Percentiles rank a stretch among this genome's conserved stretches.
These are phyloP conservation scores for Musa balbisiana DNA, from an alignment of 202 grass and related monocot genomes.

Conservation along the genomic window DNA sequence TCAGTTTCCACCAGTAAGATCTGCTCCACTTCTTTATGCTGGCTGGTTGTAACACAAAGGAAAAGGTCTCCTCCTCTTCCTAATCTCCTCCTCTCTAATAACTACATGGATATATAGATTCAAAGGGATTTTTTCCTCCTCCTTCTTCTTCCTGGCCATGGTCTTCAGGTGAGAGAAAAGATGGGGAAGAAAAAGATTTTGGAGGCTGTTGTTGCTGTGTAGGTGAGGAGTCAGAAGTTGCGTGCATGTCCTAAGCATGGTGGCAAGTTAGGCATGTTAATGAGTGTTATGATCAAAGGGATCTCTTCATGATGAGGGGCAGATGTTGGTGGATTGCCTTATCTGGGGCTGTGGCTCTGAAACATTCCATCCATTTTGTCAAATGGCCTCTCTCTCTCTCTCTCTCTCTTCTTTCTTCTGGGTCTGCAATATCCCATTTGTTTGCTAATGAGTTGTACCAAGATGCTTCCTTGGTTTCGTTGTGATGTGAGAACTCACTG, in stretches of 20 bases:
- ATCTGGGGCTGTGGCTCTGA: slow-evolving; percentile 25
- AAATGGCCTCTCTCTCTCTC: neutral
- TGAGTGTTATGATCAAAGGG: slow-evolving; percentile 49
- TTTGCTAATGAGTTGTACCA: slow-evolving; percentile 91
- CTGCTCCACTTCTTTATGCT: neutral
- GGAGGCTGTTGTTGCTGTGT: too few species aligned
- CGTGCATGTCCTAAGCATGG: too few species aligned
- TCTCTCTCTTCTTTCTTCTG: neutral
- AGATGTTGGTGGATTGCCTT: neutral
- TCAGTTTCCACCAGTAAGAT: slow-evolving; percentile 27
- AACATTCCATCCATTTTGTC: slow-evolving; percentile 67
- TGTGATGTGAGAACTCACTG: slow-evolving; percentile 90
- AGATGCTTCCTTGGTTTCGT: slow-evolving; percentile 42
- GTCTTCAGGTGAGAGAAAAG: too few species aligned
- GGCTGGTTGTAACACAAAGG: neutral
- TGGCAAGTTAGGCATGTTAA: neutral
- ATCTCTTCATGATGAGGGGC: slow-evolving; percentile 24
- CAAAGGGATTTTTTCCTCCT: neutral
- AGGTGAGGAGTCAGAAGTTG: too few species aligned
- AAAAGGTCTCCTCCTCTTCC: neutral
- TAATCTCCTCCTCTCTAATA: neutral
- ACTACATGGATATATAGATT: neutral
- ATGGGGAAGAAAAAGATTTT: too few species aligned
- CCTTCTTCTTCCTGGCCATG: neutral
- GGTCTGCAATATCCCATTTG: slow-evolving; percentile 86